Conservation (phyloP, 306 rosid species). For the Geum urbanum region DNA sequence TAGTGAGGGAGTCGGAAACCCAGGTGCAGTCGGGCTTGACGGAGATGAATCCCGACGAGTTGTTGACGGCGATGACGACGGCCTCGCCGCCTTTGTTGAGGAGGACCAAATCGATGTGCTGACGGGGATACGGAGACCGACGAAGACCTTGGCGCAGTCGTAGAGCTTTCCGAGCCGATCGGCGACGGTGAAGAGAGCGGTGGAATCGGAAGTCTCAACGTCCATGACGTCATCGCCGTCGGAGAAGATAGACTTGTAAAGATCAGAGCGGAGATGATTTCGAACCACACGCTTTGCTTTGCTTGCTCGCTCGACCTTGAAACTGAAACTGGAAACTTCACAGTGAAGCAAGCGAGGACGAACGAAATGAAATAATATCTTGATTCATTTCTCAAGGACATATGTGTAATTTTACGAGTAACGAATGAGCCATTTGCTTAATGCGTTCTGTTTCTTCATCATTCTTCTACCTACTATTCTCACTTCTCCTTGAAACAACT, state of each 20-base stretch:
- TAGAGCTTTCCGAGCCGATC: slow-evolving; percentile 65
- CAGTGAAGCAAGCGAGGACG: too few relatives aligned
- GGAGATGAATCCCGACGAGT: slow-evolving; percentile 59
- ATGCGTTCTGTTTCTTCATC: too few relatives aligned
- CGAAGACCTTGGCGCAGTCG: slow-evolving; percentile 56
- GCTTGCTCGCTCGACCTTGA: background rate
- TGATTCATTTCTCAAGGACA: too few relatives aligned
- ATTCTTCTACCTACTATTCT: too few relatives aligned
- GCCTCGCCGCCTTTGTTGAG: slow-evolving; percentile 68
- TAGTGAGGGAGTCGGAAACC: slow-evolving; percentile 48
- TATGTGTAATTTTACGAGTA: too few relatives aligned
- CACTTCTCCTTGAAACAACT: too few relatives aligned
- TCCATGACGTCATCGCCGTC: slow-evolving; percentile 58
- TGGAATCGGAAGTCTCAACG: slow-evolving; percentile 54
- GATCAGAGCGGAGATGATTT: slow-evolving; percentile 60
- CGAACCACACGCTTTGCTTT: slow-evolving; percentile 49
- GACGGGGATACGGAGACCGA: slow-evolving; percentile 87
- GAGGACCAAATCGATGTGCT: slow-evolving; percentile 70
- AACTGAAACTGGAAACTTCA: too few relatives aligned
- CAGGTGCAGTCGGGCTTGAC: slow-evolving; percentile 59
- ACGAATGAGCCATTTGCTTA: too few relatives aligned
- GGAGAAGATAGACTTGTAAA: slow-evolving; percentile 45
- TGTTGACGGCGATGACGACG: slow-evolving; percentile 65
- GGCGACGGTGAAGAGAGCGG: slow-evolving; percentile 66
- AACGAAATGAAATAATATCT: too few relatives aligned